phyloP scores from a whole-genome alignment of 305 asterid species.

The Lippia alba region DNA sequence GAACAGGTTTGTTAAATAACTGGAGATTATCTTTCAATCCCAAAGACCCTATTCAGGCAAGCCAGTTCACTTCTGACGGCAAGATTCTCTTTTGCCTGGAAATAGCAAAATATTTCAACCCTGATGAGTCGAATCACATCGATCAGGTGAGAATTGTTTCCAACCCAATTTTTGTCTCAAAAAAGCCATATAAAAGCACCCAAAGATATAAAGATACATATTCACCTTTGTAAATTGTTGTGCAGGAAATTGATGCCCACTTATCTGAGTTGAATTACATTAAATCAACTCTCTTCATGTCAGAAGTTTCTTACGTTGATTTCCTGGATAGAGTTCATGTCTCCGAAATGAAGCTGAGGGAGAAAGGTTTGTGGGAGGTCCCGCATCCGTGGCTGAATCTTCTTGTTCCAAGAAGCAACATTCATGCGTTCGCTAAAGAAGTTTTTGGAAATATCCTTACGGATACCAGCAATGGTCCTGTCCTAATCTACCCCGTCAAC shows the following conservation, averaged over 20 bases:
- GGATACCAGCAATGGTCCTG: conserved; percentile 87
- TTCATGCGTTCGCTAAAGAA: conserved; percentile 65
- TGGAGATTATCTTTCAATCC: conserved; percentile 94
- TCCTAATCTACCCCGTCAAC: conserved; percentile 88
- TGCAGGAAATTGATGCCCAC: conserved; percentile 63
- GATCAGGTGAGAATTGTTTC: conserved; percentile 53
- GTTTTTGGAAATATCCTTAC: conserved; percentile 78
- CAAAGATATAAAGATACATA: not conserved
- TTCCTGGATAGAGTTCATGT: conserved; percentile 85
- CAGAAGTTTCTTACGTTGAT: conserved; percentile 77
- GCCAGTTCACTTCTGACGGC: conserved; percentile 81
- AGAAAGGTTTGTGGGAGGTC: conserved; percentile 86
- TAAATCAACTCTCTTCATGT: conserved; percentile 63
- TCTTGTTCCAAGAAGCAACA: conserved; percentile 73
- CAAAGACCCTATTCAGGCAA: conserved; percentile 71
- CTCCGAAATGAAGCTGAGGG: conserved; percentile 67
- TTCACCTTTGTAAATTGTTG: conserved; percentile 11
- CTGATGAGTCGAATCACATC: conserved; percentile 43
- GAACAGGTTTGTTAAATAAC: conserved; percentile 76
- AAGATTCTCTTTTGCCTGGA: conserved; percentile 85
- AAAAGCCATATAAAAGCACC: not conserved
- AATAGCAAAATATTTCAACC: conserved; percentile 80
- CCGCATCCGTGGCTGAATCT: conserved; percentile 98
- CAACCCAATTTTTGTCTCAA: conserved; percentile 7
- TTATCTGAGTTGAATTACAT: conserved; percentile 69